Evolutionary conservation across 306 rosid genomes (phyloP).

Genomic region (Oxytropis ochrocephala): DNA sequence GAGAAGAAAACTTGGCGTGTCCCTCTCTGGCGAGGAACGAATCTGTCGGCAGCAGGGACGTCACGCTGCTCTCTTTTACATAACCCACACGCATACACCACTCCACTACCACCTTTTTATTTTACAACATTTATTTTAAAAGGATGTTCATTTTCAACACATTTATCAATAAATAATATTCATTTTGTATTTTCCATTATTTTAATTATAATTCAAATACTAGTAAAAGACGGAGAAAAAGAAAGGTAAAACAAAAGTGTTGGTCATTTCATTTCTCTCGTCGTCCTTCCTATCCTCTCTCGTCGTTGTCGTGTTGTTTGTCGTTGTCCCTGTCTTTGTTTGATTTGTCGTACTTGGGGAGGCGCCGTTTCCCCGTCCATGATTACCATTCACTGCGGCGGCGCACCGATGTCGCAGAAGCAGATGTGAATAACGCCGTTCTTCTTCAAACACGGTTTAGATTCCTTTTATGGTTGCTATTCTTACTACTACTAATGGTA

Average conservation of each 20-base stretch:
- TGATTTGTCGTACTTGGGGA: slow-evolving; percentile 8
- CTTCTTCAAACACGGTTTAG: not conserved
- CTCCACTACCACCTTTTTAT: too few relatives aligned
- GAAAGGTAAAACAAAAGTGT: not conserved
- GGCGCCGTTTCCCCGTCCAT: slow-evolving; percentile 19
- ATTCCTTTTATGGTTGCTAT: too few relatives aligned
- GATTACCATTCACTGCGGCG: slow-evolving; percentile 30
- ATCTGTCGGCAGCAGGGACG: slow-evolving; percentile 48
- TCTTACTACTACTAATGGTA: too few relatives aligned
- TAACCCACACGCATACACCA: slow-evolving; percentile 16
- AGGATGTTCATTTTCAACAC: too few relatives aligned
- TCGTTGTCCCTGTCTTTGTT: not conserved
- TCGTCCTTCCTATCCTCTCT: not conserved
- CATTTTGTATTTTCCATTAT: too few relatives aligned
- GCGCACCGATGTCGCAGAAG: slow-evolving; percentile 12
- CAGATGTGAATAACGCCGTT: slow-evolving; percentile 15
- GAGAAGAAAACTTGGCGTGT: slow-evolving; percentile 18
- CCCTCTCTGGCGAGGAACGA: slow-evolving; percentile 17
- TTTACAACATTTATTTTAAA: too few relatives aligned
- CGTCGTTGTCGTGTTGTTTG: not conserved
- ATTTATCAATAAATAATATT: too few relatives aligned
- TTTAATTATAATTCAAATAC: too few relatives aligned
- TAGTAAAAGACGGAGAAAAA: too few relatives aligned
- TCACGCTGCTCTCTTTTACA: slow-evolving; percentile 33
- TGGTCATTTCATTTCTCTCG: not conserved